These are phyloP conservation scores for Fonsecaea multimorphosa DNA, from an alignment of 2,329 filamentous ascomycete genomes.

Conservation along the genomic window DNA sequence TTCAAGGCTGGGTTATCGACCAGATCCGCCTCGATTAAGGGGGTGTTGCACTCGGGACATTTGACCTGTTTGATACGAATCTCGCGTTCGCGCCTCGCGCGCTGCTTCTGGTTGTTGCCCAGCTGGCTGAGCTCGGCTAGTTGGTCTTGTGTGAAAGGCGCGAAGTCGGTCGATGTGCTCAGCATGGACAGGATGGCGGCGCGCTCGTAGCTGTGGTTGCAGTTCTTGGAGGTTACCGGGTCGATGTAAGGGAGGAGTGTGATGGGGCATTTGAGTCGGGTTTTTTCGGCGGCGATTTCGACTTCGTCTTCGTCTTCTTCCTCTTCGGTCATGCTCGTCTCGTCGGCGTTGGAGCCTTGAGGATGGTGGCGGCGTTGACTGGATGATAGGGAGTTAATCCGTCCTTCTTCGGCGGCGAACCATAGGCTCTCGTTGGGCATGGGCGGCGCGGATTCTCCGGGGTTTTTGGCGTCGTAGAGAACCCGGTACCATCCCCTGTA, in stretches of 20 bases:
- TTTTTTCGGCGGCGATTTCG: conserved; percentile 53
- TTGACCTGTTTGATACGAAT: conserved; percentile 39
- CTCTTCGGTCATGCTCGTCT: background rate
- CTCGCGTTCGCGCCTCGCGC: conserved; percentile 13
- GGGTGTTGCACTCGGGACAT: conserved; percentile 52
- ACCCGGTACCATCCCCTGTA: conserved; percentile 67
- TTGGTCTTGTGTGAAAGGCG: conserved; percentile 39
- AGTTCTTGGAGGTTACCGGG: conserved; percentile 57
- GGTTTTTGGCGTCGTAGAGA: conserved; percentile 66
- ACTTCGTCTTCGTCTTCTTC: conserved; percentile 57
- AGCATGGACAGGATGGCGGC: conserved; percentile 55
- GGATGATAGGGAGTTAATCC: conserved; percentile 24
- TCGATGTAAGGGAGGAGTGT: conserved; percentile 54
- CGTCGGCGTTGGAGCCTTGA: conserved; percentile 30
- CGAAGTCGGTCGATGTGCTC: conserved; percentile 41
- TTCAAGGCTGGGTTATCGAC: conserved; percentile 49
- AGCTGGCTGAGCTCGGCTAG: conserved; percentile 27
- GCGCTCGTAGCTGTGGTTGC: conserved; percentile 58
- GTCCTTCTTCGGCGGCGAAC: conserved; percentile 62
- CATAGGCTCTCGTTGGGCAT: conserved; percentile 65
- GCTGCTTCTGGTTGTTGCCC: background rate
- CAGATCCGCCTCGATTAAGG: conserved; percentile 47
- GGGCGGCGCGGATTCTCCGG: conserved; percentile 58
- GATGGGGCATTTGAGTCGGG: conserved; percentile 56
- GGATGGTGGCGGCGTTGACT: conserved; percentile 37